Percentiles rank a stretch among this genome's conserved stretches.
Evolutionary conservation across 768 basidiomycete genomes (phyloP).

Genomic region (Leccinum subgranulosum): DNA sequence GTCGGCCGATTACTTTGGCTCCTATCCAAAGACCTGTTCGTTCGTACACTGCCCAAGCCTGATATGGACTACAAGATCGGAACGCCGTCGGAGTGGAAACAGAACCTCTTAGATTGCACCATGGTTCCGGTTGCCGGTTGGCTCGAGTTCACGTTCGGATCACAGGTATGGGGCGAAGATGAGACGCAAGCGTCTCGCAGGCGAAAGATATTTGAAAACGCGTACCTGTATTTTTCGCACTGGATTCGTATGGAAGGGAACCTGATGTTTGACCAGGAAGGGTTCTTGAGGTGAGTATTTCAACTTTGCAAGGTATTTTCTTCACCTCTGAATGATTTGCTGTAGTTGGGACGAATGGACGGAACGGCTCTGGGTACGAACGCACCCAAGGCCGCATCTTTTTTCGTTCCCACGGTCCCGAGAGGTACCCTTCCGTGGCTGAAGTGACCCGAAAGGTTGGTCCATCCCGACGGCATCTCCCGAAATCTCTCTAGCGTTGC

Average conservation of each 20-base stretch:
- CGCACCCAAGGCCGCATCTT: too few species aligned
- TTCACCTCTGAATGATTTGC: neutral
- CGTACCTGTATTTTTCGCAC: constrained; percentile 13
- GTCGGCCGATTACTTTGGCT: constrained; percentile 4
- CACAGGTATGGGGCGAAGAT: neutral
- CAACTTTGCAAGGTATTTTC: neutral
- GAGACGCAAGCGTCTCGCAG: neutral
- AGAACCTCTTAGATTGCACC: constrained; percentile 2
- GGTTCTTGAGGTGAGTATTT: neutral
- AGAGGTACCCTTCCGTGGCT: too few species aligned
- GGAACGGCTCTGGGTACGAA: constrained; percentile 8
- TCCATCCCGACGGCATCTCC: too few species aligned
- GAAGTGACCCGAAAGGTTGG: too few species aligned
- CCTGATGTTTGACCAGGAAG: neutral
- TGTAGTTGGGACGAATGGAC: constrained; percentile 3
- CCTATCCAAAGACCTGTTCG: neutral
- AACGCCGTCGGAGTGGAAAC: neutral
- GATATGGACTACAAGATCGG: neutral
- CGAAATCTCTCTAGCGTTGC: too few species aligned
- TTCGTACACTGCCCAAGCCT: neutral
- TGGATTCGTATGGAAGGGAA: constrained; percentile 12
- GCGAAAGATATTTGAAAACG: constrained; percentile 3
- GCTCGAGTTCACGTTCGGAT: constrained; percentile 6
- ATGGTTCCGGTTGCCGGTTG: neutral
- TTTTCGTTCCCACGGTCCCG: too few species aligned